Base-by-base conservation (phyloP, 2,329 filamentous ascomycete species). In the Ophiocordyceps camponoti-leonardi region DNA sequence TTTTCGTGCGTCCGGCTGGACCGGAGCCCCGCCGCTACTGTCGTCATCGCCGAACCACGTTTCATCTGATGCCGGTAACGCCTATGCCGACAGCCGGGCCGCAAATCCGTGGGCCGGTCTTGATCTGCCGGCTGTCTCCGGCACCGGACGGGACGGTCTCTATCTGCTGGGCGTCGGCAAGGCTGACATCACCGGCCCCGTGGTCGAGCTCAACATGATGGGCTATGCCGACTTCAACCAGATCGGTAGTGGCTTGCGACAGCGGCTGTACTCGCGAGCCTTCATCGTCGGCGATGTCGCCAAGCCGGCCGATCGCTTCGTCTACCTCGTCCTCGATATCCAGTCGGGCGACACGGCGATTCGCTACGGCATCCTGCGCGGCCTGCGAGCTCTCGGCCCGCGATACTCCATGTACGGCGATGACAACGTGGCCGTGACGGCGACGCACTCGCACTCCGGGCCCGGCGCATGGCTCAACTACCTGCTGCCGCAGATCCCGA, bases 381-480 rank as follows among this genome's bases (percentile, higher is more conserved):
- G 76, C 1, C 65, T 95, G 13, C 69, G 71, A 35, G 67, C 65
- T 0, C 64, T 93, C 19, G 87, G 86, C 0, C 63, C 69, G 6
- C 79, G 83, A 5, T 94, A 88, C 58, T 67, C 77, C 16, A 66
- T 83, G 46, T 58, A 94, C 60, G 77, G 74, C 42, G 76, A 83
- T 54, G 72, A 81, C 51, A 94, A 93, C 53, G 66, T 94, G 18
- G 88, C 88, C n/a, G 73, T 95, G 18, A 92, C 84, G 2, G 88
- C 86, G 31, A 94, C 88, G 0, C 88, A 95, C 59, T 90, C 84
- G 2, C 88, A 95, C 63, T 82, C 86, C 18, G 87, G 86, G 0
- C 87, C 88, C 0, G 88, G 85, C 4, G 88, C 83, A 16, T 95
- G 86, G 86, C 71, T 92, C 57, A 94, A 94, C 60, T 94, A 94